Conservation (phyloP, 768 basidiomycete species). For the Boletus coccyginus region DNA sequence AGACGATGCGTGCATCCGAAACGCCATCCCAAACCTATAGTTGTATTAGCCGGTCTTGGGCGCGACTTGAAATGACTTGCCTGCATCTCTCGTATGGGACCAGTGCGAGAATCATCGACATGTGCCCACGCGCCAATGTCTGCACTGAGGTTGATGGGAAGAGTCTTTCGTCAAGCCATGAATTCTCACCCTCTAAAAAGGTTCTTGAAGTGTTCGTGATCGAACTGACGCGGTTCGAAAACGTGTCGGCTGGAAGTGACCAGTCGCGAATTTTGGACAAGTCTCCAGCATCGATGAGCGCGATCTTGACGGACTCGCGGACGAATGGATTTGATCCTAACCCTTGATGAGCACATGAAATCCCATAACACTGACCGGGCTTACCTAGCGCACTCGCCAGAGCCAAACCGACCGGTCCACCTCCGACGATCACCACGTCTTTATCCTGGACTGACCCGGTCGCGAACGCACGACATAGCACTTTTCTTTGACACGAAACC, state of each 20-base stretch:
- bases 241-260: constrained; percentile 51
- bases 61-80: constrained; percentile 35
- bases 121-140: constrained; percentile 84
- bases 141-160: constrained; percentile 28
- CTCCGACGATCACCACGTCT: constrained; percentile 94
- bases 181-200: constrained; percentile 59
- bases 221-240: constrained; percentile 84
- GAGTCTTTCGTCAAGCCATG: background rate
- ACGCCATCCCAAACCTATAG: constrained; percentile 89
- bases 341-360: background rate
- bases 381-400: constrained; percentile 83
- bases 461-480: constrained; percentile 15
- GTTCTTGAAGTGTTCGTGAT: constrained; percentile 71
- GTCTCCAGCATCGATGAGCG: constrained; percentile 81
- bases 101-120: constrained; percentile 65
- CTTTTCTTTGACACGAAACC: constrained; percentile 4
- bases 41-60: background rate
- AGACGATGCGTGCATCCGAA: constrained; percentile 74
- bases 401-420: constrained; percentile 88
- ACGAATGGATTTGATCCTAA: constrained; percentile 54
- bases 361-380: constrained; percentile 17
- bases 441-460: constrained; percentile 43
- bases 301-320: constrained; percentile 55
- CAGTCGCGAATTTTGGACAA: constrained; percentile 67
- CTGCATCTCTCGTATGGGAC: constrained; percentile 82